phyloP scores from a whole-genome alignment of 2,329 filamentous ascomycete species.

The Annulohypoxylon truncatum region DNA sequence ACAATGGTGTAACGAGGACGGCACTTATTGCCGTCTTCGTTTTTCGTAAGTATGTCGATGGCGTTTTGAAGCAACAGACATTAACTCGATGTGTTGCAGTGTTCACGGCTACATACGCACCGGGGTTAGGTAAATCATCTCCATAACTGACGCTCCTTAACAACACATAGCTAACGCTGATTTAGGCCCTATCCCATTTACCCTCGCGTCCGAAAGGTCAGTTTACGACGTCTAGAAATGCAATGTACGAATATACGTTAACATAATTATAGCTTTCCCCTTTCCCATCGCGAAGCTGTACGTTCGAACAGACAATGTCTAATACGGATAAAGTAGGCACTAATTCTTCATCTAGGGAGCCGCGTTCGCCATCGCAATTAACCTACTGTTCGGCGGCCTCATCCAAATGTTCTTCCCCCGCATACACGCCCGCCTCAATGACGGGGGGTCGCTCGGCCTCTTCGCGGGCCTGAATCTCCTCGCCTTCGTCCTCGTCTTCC shows the following conservation, averaged over 20 bases:
- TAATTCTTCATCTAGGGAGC: constrained; percentile 51
- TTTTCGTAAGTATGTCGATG: constrained; percentile 44
- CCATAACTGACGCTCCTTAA: background rate
- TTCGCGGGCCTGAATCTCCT: constrained; percentile 61
- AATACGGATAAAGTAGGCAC: background rate
- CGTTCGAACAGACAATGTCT: background rate
- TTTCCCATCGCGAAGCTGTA: constrained; percentile 60
- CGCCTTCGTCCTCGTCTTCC: constrained; percentile 59
- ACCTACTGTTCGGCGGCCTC: constrained; percentile 60
- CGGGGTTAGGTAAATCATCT: constrained; percentile 47
- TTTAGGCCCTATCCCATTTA: constrained; percentile 61
- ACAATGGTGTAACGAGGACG: constrained; percentile 32
- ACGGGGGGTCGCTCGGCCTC: constrained; percentile 56
- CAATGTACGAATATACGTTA: background rate
- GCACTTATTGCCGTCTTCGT: constrained; percentile 54
- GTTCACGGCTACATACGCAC: constrained; percentile 58
- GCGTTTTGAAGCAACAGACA: background rate
- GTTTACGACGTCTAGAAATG: background rate
- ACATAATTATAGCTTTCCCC: constrained; percentile 54
- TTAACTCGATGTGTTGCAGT: constrained; percentile 41
- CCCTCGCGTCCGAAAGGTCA: constrained; percentile 59
- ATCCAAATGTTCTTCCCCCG: constrained; percentile 58
- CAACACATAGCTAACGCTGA: constrained; percentile 25
- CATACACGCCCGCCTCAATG: constrained; percentile 42
- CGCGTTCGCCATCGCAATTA: constrained; percentile 60